Evolutionary conservation across 129 eudicot genomes (phyloP), one percentile per base, ranked within the genome.

Genomic region (Solidago caesia): DNA sequence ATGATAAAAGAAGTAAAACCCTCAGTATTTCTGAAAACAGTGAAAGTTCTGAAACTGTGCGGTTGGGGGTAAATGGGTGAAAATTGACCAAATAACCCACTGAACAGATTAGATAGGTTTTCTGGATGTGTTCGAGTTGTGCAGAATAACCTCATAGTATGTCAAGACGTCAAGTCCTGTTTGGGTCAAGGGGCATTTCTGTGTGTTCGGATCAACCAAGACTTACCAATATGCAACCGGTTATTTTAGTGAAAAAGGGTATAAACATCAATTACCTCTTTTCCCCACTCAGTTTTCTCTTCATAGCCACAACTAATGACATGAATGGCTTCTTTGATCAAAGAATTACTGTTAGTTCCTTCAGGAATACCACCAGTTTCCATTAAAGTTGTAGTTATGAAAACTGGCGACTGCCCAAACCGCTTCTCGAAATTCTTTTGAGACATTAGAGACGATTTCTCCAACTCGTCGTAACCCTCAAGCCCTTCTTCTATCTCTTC

Each of bases 241-340:
- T 29, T 10, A 3, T 12, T 25, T 39, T 53, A 55, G 44, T 9
- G 25, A 43, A 64, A 75, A 66, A 66, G 8, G 49, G 39, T 43
- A 16, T n/a, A 29, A 8, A 12, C 39, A 25, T 48, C 51, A 41
- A 44, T 66, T 7, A 88, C 98, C 96, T 94, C 98, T 85, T 94
- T 94, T 7, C 98, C 98, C 98, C 98, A 93, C 68, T 93, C 98
- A 4, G 98, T 93, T 75, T 90, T 93, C 74, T 93, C 98, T 88
- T 93, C 98, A 46, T 93, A 94, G 21, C 97, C 98, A 67, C 89
- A 84, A 47, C 98, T 94, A 53, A 94, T 94, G 49, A 94, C 98
- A 88, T 94, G 98, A 83, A 94, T 88, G 42, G 98, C 98, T 82
- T 94, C 98, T 81, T 94, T 94, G 60, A 90, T 84, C 71, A 94